Base-by-base conservation (phyloP, 2,329 filamentous ascomycete genomes). In the Colletotrichum sp. region DNA sequence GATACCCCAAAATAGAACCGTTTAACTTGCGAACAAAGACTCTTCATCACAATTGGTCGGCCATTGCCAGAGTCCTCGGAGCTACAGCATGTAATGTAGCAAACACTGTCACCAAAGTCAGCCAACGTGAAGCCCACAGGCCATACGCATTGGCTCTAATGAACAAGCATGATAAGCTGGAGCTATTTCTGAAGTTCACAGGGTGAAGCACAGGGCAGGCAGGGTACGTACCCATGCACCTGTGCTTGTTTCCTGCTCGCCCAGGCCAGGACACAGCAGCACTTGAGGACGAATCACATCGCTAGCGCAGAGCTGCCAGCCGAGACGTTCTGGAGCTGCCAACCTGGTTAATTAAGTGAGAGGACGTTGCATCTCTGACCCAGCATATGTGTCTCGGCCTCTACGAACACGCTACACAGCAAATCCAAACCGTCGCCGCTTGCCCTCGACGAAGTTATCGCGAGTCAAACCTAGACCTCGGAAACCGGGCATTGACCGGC, bases 241-340 rank as follows among this genome's bases (percentile, higher is more conserved):
- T 30, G 28, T 36, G 36, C 34, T 36, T 32, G 52, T 39, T 44
- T 72, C 28, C 62, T 60, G 55, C 32, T 63, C 49, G 26, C 44
- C 32, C 28, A 34, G 18, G 39, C 39, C 39, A 49, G 39, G 39
- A 49, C 39, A 49, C 39, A 52, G 21, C 63, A 44, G 30, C 59
- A 44, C 28, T 16, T 65, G 57, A 70, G 28, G 30, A 62, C 74
- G 65, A 76, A 76, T 76, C 70, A 73, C 44, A 73, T 73, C 49
- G 64, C 64, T 76, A 76, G 73, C 73, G 73, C 73, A 76, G 70
- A 76, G 73, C 64, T 76, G 73, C 44, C 70, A 76, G 57, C 57
- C 55, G 55, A 64, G 55, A 75, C 72, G 72, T n/a, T 55, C 59
- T 73, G 64, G 73, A 76, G 73, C 70, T 76, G 74, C 74, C 64